phyloP scores from a whole-genome alignment of 2,329 filamentous ascomycete species.

The Reticulascus tulasneorum region DNA sequence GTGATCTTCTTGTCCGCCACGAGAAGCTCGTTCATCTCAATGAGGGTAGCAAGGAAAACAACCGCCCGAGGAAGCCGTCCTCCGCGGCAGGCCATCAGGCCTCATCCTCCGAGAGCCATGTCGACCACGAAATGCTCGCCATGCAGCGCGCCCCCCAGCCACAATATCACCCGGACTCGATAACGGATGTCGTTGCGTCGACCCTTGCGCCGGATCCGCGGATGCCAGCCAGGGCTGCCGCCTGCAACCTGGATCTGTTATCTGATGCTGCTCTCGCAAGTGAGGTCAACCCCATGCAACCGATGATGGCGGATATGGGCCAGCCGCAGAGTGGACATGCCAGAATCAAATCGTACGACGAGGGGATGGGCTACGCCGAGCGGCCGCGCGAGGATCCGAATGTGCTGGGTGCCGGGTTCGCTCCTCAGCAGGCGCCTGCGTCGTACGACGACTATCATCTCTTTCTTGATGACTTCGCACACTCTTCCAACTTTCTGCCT shows the following conservation, averaged over 20 bases:
- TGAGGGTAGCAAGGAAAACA: slow-evolving; percentile 52
- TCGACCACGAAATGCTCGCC: slow-evolving; percentile 41
- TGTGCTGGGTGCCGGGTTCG: slow-evolving; percentile 35
- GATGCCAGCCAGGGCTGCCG: slow-evolving; percentile 36
- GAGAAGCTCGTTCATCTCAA: slow-evolving; percentile 63
- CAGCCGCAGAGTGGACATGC: slow-evolving; percentile 36
- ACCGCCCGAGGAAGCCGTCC: slow-evolving; percentile 44
- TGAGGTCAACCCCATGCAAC: slow-evolving; percentile 48
- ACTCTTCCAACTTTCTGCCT: slow-evolving; percentile 52
- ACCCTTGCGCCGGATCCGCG: slow-evolving; percentile 44
- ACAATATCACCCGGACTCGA: slow-evolving; percentile 37
- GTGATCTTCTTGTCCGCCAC: slow-evolving; percentile 59
- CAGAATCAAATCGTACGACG: slow-evolving; percentile 47
- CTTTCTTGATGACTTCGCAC: slow-evolving; percentile 54
- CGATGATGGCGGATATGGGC: slow-evolving; percentile 42
- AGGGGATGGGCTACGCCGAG: slow-evolving; percentile 44
- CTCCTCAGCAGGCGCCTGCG: slow-evolving; percentile 32
- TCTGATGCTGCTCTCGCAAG: slow-evolving; percentile 58
- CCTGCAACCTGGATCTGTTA: slow-evolving; percentile 55
- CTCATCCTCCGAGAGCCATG: slow-evolving; percentile 43
- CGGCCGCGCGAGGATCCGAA: slow-evolving; percentile 43
- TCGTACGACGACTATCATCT: slow-evolving; percentile 55
- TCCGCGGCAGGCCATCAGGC: slow-evolving; percentile 37
- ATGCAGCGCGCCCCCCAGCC: slow-evolving; percentile 31
- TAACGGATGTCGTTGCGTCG: slow-evolving; percentile 31